Percentiles rank a stretch among this genome's conserved stretches.
These are phyloP conservation scores for Yarrowia sp. DNA, from an alignment of 805 yeast genomes.

Conservation along the genomic window DNA sequence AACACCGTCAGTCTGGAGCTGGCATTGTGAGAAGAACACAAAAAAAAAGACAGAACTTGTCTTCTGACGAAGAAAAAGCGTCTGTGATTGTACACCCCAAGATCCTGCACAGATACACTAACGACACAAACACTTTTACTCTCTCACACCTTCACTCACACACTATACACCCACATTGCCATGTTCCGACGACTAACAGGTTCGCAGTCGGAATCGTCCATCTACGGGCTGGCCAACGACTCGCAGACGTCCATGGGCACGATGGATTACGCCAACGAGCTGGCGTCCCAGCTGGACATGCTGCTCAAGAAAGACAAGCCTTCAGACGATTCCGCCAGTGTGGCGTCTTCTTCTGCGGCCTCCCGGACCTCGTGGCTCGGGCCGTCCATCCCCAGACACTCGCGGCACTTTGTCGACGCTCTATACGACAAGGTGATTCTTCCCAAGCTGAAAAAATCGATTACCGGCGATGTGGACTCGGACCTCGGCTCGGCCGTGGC, in stretches of 20 bases:
- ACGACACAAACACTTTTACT: no score
- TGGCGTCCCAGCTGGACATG: slow-evolving; percentile 27
- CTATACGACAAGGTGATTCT: slow-evolving; percentile 28
- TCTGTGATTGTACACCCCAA: no score
- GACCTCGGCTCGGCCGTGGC: slow-evolving; percentile 28
- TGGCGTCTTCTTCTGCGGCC: background rate
- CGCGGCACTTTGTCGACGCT: slow-evolving; percentile 34
- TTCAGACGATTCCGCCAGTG: background rate
- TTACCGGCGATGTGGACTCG: slow-evolving; percentile 24
- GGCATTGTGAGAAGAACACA: no score
- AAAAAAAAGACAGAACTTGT: no score
- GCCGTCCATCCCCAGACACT: slow-evolving; percentile 26
- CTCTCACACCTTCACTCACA: no score
- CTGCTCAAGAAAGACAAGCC: slow-evolving; percentile 25
- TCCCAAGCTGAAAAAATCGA: slow-evolving; percentile 35
- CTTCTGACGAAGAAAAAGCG: no score
- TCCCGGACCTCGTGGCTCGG: slow-evolving; percentile 23
- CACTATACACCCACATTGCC: background rate
- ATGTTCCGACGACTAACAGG: slow-evolving; percentile 19
- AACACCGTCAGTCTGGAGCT: no score
- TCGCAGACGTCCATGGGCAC: slow-evolving; percentile 34
- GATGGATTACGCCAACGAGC: slow-evolving; percentile 32
- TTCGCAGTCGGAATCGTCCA: slow-evolving; percentile 24
- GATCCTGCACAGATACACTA: no score
- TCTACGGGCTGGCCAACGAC: slow-evolving; percentile 28